Percentiles rank a stretch among this genome's conserved stretches.
Evolutionary conservation across 1,139 yeast genomes (phyloP).

Genomic region (Nadsonia commutata): DNA sequence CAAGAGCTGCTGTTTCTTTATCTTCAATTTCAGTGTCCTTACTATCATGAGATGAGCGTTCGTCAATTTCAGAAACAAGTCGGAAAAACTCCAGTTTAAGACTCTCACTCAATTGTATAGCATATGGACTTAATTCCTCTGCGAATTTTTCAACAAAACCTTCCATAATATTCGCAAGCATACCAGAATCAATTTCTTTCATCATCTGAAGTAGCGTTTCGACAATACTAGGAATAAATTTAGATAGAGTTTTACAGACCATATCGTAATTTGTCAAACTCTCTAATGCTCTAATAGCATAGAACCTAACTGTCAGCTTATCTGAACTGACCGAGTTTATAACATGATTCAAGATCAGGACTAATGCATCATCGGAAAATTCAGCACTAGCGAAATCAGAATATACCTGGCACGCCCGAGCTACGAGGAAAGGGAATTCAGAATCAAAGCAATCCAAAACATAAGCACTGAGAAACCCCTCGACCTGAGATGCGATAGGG

Average conservation of each 20-base stretch:
- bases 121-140: conserved; percentile 85
- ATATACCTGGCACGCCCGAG: conserved; percentile 71
- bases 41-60: conserved; percentile 14
- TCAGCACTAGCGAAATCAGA: conserved; percentile 54
- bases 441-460: conserved; percentile 64
- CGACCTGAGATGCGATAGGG: conserved; percentile 28
- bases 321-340: background rate
- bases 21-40: conserved; percentile 33
- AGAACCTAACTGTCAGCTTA: conserved; percentile 63
- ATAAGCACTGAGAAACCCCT: conserved; percentile 43
- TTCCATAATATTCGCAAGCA: conserved; percentile 83
- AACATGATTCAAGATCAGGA: background rate
- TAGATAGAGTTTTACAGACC: conserved; percentile 53
- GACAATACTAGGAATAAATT: conserved; percentile 69
- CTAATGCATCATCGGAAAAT: conserved; percentile 32
- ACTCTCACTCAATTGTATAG: conserved; percentile 70
- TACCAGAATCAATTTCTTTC: conserved; percentile 75
- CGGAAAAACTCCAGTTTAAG: conserved; percentile 70
- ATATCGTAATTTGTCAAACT: conserved; percentile 52
- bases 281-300: conserved; percentile 78
- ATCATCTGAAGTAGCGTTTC: conserved; percentile 61
- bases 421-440: conserved; percentile 56
- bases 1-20: conserved; percentile 78
- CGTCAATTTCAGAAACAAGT: conserved; percentile 55
- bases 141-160: conserved; percentile 86